Conservation (phyloP, 2,329 filamentous ascomycete genomes). For the Fusarium humuli region DNA sequence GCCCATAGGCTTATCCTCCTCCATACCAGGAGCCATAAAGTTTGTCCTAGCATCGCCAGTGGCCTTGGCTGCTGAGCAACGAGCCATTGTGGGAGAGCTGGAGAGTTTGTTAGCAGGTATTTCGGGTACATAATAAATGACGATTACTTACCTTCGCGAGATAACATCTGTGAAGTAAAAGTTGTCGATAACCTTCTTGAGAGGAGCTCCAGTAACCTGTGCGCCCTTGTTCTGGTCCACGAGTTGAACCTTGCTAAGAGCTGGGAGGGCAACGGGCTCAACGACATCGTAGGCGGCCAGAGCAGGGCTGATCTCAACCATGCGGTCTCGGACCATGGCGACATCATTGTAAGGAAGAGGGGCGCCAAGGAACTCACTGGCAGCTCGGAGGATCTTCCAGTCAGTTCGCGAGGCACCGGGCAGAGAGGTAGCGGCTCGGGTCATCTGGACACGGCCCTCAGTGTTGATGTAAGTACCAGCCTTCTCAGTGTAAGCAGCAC, state of each 20-base stretch:
- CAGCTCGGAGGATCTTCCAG: constrained; percentile 98
- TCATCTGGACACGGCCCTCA: constrained; percentile 95
- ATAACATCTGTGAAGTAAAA: constrained; percentile 99
- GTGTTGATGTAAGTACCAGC: constrained; percentile 97
- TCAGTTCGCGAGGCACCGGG: constrained; percentile 92
- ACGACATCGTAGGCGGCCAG: constrained; percentile 91
- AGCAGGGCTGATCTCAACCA: constrained; percentile 93
- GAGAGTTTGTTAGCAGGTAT: constrained; percentile 38
- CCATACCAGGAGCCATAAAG: constrained; percentile 79
- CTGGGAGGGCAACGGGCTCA: constrained; percentile 79
- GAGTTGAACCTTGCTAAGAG: constrained; percentile 91
- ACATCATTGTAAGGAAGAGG: constrained; percentile 95
- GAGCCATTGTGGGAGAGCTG: constrained; percentile 97
- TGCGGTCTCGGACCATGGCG: constrained; percentile 87
- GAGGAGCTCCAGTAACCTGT: constrained; percentile 75
- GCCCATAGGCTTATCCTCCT: constrained; percentile 71
- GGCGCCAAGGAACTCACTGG: constrained; percentile 87
- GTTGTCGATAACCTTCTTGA: constrained; percentile 91
- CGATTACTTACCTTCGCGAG: constrained; percentile 81
- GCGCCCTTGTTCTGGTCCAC: constrained; percentile 95
- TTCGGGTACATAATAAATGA: constrained; percentile 13
- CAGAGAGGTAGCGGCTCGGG: constrained; percentile 86
- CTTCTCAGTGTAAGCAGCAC: constrained; percentile 97
- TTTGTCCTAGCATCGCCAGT: constrained; percentile 82
- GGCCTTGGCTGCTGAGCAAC: constrained; percentile 93